Evolutionary conservation across 805 yeast genomes (phyloP).

Genomic region (Lipomyces oligophaga): DNA sequence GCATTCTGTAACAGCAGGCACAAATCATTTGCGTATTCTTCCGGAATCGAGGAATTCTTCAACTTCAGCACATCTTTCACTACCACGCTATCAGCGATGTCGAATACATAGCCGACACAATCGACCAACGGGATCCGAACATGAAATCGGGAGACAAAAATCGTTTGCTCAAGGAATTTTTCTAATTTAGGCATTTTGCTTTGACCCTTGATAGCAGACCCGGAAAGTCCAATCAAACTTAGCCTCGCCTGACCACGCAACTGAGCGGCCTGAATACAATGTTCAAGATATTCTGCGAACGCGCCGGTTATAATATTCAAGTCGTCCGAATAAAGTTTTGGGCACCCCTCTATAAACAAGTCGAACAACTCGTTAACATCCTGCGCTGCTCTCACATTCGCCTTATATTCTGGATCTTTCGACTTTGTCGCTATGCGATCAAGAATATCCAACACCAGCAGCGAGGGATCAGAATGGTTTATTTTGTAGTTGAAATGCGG

Average conservation of each 20-base stretch:
- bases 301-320: conserved; percentile 6
- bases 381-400: no score
- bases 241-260: no score
- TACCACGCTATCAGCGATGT: conserved; percentile 1
- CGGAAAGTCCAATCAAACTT: no score
- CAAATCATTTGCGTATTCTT: no score
- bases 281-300: conserved; percentile 11
- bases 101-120: conserved; percentile 9
- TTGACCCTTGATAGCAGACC: no score
- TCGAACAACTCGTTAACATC: conserved; percentile 5
- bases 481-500: no score
- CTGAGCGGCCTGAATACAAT: conserved; percentile 5
- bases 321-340: background rate
- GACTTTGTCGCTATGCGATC: no score
- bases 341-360: conserved; percentile 3
- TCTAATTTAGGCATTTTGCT: conserved; percentile 1
- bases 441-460: no score
- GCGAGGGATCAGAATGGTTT: no score
- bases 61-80: conserved; percentile 8
- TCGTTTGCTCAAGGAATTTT: conserved; percentile 2
- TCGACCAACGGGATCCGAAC: conserved; percentile 9
- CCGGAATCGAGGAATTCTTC: conserved; percentile 1
- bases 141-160: background rate
- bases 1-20: no score
- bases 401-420: no score